phyloP scores from a whole-genome alignment of 1,139 yeast genomes.

The Diutina mesorugosa region DNA sequence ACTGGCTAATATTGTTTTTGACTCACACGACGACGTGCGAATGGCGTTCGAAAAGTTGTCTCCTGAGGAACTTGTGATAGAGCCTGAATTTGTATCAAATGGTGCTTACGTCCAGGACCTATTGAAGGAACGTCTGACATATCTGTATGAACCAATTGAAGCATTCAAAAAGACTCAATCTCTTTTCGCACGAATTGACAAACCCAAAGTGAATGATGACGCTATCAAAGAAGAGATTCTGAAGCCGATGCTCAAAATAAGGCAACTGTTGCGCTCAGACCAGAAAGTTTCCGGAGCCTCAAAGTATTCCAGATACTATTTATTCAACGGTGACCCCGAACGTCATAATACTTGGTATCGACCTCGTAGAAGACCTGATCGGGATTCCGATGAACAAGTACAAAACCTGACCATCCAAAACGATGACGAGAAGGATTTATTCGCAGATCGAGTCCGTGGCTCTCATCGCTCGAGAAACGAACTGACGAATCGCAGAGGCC shows the following conservation, averaged over 20 bases:
- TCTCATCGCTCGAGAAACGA: not conserved
- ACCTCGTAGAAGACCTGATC: not conserved
- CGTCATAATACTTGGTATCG: not conserved
- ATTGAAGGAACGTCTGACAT: constrained; percentile 23
- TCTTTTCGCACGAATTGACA: constrained; percentile 8
- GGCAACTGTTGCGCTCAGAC: constrained; percentile 45
- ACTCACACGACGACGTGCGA: constrained; percentile 27
- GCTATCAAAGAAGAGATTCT: constrained; percentile 32
- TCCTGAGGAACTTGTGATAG: not conserved
- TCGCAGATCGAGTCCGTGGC: not conserved
- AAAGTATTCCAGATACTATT: constrained; percentile 51
- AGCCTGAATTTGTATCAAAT: constrained; percentile 7
- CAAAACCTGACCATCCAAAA: not conserved
- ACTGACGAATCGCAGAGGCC: not conserved
- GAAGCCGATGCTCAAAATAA: constrained; percentile 23
- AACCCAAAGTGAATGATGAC: constrained; percentile 11
- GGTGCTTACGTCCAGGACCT: constrained; percentile 13
- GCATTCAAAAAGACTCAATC: constrained; percentile 22
- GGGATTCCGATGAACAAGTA: not conserved
- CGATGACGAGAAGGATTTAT: not conserved
- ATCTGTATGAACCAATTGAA: constrained; percentile 24
- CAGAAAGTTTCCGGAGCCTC: constrained; percentile 47
- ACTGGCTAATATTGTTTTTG: constrained; percentile 41
- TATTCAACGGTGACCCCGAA: constrained; percentile 66
- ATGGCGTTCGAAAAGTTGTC: constrained; percentile 24